Conservation (phyloP, 129 eudicot species). For the Artemisia annua region DNA sequence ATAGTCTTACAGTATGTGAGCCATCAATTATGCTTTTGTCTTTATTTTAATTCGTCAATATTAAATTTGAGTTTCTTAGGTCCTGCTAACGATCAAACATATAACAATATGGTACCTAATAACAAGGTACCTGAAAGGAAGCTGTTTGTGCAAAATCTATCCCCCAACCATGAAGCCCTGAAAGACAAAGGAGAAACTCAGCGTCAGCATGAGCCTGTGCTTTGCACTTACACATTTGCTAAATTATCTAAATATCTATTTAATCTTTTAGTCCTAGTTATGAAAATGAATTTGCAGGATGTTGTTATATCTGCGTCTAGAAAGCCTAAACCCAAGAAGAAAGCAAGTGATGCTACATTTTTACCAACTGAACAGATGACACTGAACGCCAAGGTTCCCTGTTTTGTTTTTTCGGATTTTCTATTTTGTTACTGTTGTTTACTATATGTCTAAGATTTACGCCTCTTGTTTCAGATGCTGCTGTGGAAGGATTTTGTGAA, state of each 20-base stretch:
- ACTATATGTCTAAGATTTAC: slow-evolving; percentile 20
- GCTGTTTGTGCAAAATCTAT: slow-evolving; percentile 39
- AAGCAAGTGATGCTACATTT: slow-evolving; percentile 42
- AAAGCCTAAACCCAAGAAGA: slow-evolving; percentile 79
- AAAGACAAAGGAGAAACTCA: slow-evolving; percentile 46
- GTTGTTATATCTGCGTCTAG: slow-evolving; percentile 56
- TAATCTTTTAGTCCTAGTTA: slow-evolving; percentile 14
- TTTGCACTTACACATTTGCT: slow-evolving; percentile 32
- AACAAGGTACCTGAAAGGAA: slow-evolving; percentile 54
- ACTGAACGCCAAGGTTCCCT: slow-evolving; percentile 64
- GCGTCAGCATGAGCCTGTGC: slow-evolving; percentile 44
- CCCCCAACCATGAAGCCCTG: slow-evolving; percentile 35
- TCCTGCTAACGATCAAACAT: slow-evolving; percentile 54
- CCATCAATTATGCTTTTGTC: slow-evolving; percentile 13
- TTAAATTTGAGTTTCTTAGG: slow-evolving; percentile 69
- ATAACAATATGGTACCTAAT: slow-evolving; percentile 39
- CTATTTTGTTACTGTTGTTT: slow-evolving; percentile 1
- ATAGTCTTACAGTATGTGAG: not conserved
- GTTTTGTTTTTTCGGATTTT: not conserved
- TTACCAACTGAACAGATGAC: slow-evolving; percentile 48
- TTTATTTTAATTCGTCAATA: slow-evolving; percentile 33
- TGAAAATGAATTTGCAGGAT: slow-evolving; percentile 55
- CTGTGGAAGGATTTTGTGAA: slow-evolving; percentile 64
- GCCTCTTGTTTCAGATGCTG: slow-evolving; percentile 56
- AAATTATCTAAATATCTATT: not conserved